A percentile compares a stretch with the other conserved stretches of the same genome.
These are phyloP conservation scores for Linanthus parryae DNA, from an alignment of 148 eudicot species.

Conservation along the genomic window DNA sequence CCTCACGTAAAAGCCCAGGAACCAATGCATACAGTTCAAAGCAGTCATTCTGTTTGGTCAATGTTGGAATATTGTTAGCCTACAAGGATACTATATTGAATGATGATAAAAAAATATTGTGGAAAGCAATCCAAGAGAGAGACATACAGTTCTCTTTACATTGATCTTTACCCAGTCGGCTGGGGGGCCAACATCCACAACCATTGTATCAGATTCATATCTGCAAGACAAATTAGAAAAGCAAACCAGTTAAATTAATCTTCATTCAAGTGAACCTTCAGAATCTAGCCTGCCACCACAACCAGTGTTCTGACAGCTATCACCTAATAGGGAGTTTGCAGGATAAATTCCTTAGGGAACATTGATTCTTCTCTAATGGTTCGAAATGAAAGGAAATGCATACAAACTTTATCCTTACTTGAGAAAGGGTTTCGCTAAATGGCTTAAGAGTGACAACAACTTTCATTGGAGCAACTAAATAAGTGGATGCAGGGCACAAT, in stretches of 20 bases:
- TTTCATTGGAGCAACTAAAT: too few relatives aligned
- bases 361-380: not conserved
- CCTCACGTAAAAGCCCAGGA: slow-evolving; percentile 96
- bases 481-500: not conserved
- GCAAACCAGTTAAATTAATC: too few relatives aligned
- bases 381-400: slow-evolving; percentile 1
- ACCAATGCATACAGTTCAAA: slow-evolving; percentile 93
- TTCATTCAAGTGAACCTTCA: not conserved
- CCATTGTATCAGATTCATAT: slow-evolving; percentile 40
- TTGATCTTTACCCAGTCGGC: slow-evolving; percentile 97
- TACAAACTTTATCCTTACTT: slow-evolving; percentile 2
- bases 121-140: not conserved
- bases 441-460: not conserved
- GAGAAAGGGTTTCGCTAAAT: not conserved
- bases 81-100: not conserved
- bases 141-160: slow-evolving; percentile 72
- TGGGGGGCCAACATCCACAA: slow-evolving; percentile 70
- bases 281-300: not conserved
- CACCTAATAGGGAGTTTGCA: too few relatives aligned
- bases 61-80: slow-evolving; percentile 4
- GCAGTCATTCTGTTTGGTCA: slow-evolving; percentile 69
- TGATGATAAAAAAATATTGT: not conserved
- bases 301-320: too few relatives aligned
- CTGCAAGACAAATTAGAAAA: slow-evolving; percentile 26
- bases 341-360: too few relatives aligned